These are phyloP conservation scores for Podospora anserina DNA, from an alignment of 495 filamentous ascomycete genomes.

Conservation along the genomic window DNA sequence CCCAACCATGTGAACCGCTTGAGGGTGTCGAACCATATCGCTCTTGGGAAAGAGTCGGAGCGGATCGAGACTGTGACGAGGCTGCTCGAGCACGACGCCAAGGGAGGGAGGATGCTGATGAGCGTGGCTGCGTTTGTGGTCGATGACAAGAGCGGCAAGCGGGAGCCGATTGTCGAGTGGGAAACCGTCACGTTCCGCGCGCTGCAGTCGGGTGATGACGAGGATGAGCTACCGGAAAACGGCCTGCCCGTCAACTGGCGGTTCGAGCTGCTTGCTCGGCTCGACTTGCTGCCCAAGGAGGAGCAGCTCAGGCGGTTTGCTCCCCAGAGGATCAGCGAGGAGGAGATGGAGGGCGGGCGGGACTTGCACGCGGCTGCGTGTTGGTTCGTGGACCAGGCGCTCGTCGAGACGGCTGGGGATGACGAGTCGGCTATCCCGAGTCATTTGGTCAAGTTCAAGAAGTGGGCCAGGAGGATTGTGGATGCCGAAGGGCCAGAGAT, in stretches of 20 bases:
- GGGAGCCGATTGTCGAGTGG: constrained; percentile 1
- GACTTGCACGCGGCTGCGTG: background rate
- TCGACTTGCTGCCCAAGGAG: background rate
- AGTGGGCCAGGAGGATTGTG: background rate
- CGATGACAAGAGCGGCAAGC: background rate
- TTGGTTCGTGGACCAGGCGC: background rate
- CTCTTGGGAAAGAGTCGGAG: background rate
- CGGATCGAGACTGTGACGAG: background rate
- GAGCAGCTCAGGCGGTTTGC: background rate
- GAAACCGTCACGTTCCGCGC: background rate
- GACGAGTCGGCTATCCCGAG: background rate
- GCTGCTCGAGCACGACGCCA: constrained; percentile 1
- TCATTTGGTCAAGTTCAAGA: background rate
- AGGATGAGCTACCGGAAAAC: background rate
- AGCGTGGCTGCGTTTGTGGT: background rate
- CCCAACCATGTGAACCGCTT: background rate
- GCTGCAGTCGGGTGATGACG: background rate
- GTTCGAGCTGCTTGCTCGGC: background rate
- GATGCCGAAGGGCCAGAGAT: background rate
- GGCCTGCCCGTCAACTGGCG: background rate
- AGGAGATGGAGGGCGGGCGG: background rate
- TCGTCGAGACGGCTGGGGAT: background rate
- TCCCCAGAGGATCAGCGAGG: background rate
- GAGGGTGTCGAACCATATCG: background rate
- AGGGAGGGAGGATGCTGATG: constrained; percentile 2